These are phyloP conservation scores for Plasmodium knowlesi DNA, from an alignment of 169 alveolate genomes.

Conservation along the genomic window DNA sequence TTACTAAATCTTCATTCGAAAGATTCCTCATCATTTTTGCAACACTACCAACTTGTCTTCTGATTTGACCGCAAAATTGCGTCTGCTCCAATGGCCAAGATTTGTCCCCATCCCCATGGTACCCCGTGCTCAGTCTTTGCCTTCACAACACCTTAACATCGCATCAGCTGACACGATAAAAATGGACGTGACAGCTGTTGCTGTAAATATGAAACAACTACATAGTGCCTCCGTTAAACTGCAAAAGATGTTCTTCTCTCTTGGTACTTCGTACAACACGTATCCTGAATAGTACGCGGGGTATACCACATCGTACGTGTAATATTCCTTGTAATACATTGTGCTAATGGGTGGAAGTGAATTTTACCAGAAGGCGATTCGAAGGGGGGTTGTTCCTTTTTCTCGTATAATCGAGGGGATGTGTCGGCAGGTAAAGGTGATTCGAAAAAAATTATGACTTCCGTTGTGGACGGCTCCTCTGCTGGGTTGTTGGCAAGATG, in stretches of 20 bases:
- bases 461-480: not conserved
- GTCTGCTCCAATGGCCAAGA: not conserved
- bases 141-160: constrained; percentile 48
- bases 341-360: not conserved
- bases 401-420: not conserved
- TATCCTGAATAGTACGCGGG: constrained; percentile 38
- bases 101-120: not conserved
- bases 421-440: not conserved
- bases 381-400: not conserved
- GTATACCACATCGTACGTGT: constrained; percentile 35
- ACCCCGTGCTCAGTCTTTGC: not conserved
- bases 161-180: constrained; percentile 35
- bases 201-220: constrained; percentile 15
- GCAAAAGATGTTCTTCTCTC: constrained; percentile 20
- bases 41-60: not conserved
- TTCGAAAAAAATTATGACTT: not conserved
- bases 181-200: constrained; percentile 23
- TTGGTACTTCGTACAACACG: constrained; percentile 47
- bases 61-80: not conserved
- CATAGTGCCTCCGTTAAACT: constrained; percentile 62
- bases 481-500: not conserved
- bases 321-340: constrained; percentile 56
- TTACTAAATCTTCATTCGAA: not conserved
- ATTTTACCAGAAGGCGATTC: not conserved
- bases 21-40: not conserved